phyloP scores from a whole-genome alignment of 2,329 filamentous ascomycete genomes.

The Paraphaeosphaeria sporulosa region DNA sequence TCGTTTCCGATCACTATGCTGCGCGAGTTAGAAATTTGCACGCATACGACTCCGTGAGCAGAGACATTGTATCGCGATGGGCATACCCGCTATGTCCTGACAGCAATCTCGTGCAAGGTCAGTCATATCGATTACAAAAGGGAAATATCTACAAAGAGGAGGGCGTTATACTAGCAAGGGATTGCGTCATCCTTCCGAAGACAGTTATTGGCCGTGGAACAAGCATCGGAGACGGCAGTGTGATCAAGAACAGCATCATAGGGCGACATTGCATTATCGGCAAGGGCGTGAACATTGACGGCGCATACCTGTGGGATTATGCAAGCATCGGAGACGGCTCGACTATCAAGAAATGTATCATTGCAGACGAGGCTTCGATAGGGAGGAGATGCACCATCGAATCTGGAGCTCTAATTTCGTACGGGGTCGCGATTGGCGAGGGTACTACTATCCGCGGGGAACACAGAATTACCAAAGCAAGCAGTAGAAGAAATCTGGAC shows the following conservation, averaged over 20 bases:
- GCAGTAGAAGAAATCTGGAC: conserved; percentile 55
- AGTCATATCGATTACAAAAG: conserved; percentile 75
- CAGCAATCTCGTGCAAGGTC: conserved; percentile 79
- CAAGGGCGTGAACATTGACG: conserved; percentile 77
- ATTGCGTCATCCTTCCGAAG: conserved; percentile 71
- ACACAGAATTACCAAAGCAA: conserved; percentile 56
- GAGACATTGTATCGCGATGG: conserved; percentile 86
- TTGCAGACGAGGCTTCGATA: conserved; percentile 76
- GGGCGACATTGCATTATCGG: conserved; percentile 88
- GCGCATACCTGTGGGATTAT: conserved; percentile 89
- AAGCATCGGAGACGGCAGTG: conserved; percentile 74
- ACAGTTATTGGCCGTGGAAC: conserved; percentile 81
- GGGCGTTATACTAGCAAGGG: conserved; percentile 75
- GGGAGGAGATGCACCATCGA: conserved; percentile 75
- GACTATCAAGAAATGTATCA: conserved; percentile 73
- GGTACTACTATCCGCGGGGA: conserved; percentile 57
- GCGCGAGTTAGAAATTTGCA: conserved; percentile 85
- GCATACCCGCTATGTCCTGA: conserved; percentile 89
- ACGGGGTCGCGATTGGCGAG: conserved; percentile 75
- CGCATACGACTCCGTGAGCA: conserved; percentile 87
- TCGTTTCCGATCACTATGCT: conserved; percentile 83
- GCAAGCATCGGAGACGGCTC: conserved; percentile 78
- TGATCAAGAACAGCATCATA: conserved; percentile 78
- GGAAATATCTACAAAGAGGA: conserved; percentile 80
- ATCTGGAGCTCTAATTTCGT: conserved; percentile 80